phyloP scores from a whole-genome alignment of 306 rosid species.

The Quercus engelmannii region DNA sequence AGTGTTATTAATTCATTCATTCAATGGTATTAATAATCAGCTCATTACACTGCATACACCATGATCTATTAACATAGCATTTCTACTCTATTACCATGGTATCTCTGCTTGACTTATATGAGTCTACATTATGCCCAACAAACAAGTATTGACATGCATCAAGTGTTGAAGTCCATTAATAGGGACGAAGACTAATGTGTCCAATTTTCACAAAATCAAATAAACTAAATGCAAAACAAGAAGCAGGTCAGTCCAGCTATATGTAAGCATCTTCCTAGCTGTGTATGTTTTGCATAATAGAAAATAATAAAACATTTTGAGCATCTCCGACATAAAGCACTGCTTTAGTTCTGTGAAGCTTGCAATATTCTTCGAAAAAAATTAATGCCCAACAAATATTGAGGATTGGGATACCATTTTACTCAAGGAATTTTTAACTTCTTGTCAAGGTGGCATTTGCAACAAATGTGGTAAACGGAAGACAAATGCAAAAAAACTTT shows the following conservation, averaged over 20 bases:
- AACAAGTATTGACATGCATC: too few species aligned
- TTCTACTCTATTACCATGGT: not conserved
- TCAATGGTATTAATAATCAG: not conserved
- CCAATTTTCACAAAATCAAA: not conserved
- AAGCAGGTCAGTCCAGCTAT: not conserved
- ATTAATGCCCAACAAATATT: too few species aligned
- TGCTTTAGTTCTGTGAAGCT: too few species aligned
- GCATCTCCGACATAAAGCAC: too few species aligned
- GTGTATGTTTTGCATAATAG: not conserved
- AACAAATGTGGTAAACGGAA: too few species aligned
- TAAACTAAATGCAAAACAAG: not conserved
- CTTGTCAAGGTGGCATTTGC: too few species aligned
- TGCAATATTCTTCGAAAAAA: too few species aligned
- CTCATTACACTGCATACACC: not conserved
- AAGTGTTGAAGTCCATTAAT: too few species aligned
- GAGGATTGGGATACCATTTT: too few species aligned
- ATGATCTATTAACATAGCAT: not conserved
- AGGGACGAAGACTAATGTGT: not conserved
- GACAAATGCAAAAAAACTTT: too few species aligned
- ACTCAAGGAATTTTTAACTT: too few species aligned
- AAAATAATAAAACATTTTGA: not conserved
- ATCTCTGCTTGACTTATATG: not conserved
- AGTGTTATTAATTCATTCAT: not conserved
- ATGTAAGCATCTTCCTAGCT: not conserved
- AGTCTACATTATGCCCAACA: too few species aligned